phyloP scores from a whole-genome alignment of 1,284 basidiomycete species.

The Macrocystidia cucumis region DNA sequence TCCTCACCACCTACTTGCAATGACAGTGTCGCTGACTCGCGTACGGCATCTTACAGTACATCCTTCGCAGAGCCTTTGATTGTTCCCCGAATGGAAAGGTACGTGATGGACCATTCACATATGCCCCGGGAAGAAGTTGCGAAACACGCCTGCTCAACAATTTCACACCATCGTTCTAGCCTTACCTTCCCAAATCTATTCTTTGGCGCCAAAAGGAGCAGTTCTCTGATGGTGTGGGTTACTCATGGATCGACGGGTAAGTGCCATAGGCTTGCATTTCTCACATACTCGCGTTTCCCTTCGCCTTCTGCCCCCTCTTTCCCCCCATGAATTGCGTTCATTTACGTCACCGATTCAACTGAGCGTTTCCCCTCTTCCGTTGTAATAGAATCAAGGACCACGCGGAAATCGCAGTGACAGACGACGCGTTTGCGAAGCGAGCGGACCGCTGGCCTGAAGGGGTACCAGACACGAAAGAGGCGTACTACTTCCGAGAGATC shows the following conservation, averaged over 20 bases:
- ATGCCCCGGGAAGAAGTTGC: too few species aligned
- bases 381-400: slow-evolving; percentile 82
- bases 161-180: too few species aligned
- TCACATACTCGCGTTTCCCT: too few species aligned
- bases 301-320: too few species aligned
- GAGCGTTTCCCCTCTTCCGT: slow-evolving; percentile 3
- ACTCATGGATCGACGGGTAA: slow-evolving; percentile 99
- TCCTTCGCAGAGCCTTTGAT: slow-evolving; percentile 97
- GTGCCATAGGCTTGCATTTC: too few species aligned
- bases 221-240: slow-evolving; percentile 98
- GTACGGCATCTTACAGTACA: slow-evolving; percentile 69
- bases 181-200: slow-evolving; percentile 92
- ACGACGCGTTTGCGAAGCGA: slow-evolving; percentile 76
- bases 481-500: slow-evolving; percentile 90
- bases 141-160: too few species aligned
- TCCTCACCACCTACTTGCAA: too few species aligned
- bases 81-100: slow-evolving; percentile 80
- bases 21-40: too few species aligned
- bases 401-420: slow-evolving; percentile 69
- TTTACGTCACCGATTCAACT: slow-evolving; percentile 1
- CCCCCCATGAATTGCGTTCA: too few species aligned
- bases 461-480: slow-evolving; percentile 96
- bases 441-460: slow-evolving; percentile 74
- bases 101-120: slow-evolving; percentile 12
- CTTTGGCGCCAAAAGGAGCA: slow-evolving; percentile 99